phyloP scores from a whole-genome alignment of 164 flowering plant species.

The Liquidambar formosana region DNA sequence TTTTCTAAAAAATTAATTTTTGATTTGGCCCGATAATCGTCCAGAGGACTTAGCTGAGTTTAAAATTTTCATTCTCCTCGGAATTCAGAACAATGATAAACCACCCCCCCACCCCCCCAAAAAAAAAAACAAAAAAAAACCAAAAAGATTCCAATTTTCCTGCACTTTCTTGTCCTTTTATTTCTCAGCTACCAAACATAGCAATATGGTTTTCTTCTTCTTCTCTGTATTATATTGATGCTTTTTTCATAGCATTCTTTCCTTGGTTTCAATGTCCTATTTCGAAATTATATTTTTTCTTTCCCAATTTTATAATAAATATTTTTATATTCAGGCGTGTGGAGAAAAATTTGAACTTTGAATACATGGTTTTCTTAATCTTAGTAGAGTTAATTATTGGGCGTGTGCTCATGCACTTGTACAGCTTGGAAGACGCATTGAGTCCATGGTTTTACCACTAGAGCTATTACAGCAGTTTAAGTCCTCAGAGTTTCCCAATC shows the following conservation, averaged over 20 bases:
- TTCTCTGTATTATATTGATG: no score
- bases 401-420: slow-evolving; percentile 5
- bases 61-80: neutral
- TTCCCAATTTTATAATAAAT: neutral
- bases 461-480: slow-evolving; percentile 84
- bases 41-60: slow-evolving; percentile 16
- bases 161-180: no score
- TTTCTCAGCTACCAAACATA: no score
- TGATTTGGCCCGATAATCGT: no score
- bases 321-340: neutral
- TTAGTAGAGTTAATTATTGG: neutral
- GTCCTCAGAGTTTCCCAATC: slow-evolving; percentile 68
- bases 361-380: neutral
- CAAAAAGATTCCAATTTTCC: no score
- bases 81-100: no score
- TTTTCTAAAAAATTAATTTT: no score
- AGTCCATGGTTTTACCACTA: slow-evolving; percentile 75
- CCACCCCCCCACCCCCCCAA: no score
- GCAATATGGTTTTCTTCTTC: no score
- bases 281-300: neutral
- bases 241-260: neutral
- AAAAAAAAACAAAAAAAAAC: neutral
- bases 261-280: neutral
- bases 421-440: slow-evolving; percentile 83
- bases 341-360: neutral